Conservation (phyloP, 495 filamentous ascomycete genomes). For the Aspergillus indologenus region DNA sequence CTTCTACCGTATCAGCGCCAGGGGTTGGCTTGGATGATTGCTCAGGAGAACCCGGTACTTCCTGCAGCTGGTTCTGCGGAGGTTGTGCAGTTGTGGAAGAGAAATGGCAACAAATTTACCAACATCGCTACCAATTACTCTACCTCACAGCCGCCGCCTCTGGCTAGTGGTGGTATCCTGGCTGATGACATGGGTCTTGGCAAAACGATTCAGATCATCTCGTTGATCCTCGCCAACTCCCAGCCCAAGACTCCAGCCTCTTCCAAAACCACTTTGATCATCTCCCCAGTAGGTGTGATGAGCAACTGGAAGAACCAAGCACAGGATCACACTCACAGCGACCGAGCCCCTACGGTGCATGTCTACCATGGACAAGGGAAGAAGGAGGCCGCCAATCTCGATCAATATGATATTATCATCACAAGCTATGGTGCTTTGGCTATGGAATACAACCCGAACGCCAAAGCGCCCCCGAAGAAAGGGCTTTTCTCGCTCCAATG, state of each 20-base stretch:
- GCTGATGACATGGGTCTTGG: slow-evolving; percentile 95
- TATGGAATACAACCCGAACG: slow-evolving; percentile 38
- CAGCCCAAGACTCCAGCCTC: slow-evolving; percentile 32
- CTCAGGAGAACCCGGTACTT: slow-evolving; percentile 67
- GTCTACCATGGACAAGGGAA: slow-evolving; percentile 70
- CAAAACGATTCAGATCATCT: slow-evolving; percentile 87
- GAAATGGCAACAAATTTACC: slow-evolving; percentile 49
- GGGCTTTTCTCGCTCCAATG: slow-evolving; percentile 66
- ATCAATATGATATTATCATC: slow-evolving; percentile 72
- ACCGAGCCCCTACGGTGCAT: slow-evolving; percentile 60
- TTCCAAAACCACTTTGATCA: slow-evolving; percentile 67
- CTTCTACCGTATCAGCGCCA: slow-evolving; percentile 81
- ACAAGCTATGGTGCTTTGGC: slow-evolving; percentile 73
- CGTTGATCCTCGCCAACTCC: slow-evolving; percentile 66
- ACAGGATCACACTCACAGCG: slow-evolving; percentile 61
- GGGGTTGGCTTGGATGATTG: slow-evolving; percentile 79
- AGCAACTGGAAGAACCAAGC: slow-evolving; percentile 90
- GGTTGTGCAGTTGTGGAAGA: slow-evolving; percentile 80
- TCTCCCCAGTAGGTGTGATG: slow-evolving; percentile 85
- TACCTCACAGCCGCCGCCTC: slow-evolving; percentile 48
- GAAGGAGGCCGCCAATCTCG: slow-evolving; percentile 49
- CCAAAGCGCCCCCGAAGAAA: slow-evolving; percentile 30
- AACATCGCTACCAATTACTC: slow-evolving; percentile 79
- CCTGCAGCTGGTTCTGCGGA: slow-evolving; percentile 60
- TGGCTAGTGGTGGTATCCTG: slow-evolving; percentile 80